These are phyloP conservation scores for Dendrobium officinale DNA, from an alignment of 106 monocot genomes.

Conservation along the genomic window DNA sequence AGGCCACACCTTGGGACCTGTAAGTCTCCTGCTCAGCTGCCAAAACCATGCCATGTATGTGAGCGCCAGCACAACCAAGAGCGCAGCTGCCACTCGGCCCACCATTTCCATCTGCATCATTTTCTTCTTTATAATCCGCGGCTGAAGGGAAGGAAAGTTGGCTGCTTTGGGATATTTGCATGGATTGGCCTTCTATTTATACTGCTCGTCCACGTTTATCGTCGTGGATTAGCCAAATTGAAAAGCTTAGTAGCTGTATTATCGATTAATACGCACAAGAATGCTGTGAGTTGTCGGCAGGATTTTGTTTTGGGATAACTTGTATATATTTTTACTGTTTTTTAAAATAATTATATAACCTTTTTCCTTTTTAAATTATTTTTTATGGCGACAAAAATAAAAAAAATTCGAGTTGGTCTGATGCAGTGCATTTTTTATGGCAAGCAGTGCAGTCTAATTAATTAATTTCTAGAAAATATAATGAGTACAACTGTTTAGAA, in stretches of 20 bases:
- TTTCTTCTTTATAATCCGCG: background rate
- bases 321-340: too few relatives aligned
- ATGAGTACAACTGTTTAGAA: too few relatives aligned
- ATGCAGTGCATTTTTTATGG: too few relatives aligned
- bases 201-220: background rate
- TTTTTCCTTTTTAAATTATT: too few relatives aligned
- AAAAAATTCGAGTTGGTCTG: too few relatives aligned
- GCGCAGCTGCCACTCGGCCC: background rate
- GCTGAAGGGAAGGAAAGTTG: background rate
- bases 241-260: background rate
- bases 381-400: too few relatives aligned
- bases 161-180: background rate
- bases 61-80: constrained; percentile 16
- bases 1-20: constrained; percentile 60
- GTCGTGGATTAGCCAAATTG: background rate
- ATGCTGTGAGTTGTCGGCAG: background rate
- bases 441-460: too few relatives aligned
- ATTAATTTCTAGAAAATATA: too few relatives aligned
- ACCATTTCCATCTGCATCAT: background rate
- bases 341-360: too few relatives aligned
- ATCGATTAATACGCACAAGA: background rate
- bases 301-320: background rate
- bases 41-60: constrained; percentile 61
- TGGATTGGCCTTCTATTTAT: background rate
- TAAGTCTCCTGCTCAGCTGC: constrained; percentile 29